These are phyloP conservation scores for Craterostigma plantagineum DNA, from an alignment of 257 asterid genomes.

Conservation along the genomic window DNA sequence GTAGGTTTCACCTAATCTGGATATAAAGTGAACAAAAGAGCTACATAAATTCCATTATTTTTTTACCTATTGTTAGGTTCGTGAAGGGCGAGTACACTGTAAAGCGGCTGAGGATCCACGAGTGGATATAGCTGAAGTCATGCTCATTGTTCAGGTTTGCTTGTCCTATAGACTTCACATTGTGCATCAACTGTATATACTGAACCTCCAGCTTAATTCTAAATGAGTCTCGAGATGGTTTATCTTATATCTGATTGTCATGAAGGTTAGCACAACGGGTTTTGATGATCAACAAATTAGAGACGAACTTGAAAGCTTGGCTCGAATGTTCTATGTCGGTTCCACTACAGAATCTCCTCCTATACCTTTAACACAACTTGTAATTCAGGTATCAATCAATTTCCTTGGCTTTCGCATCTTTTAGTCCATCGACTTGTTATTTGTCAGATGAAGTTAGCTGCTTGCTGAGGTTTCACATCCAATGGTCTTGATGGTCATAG, in stretches of 20 bases:
- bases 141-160: slow-evolving; percentile 90
- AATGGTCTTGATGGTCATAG: too few relatives aligned
- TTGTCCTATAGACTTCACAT: background rate
- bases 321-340: slow-evolving; percentile 50
- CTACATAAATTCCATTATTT: too few relatives aligned
- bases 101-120: slow-evolving; percentile 30
- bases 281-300: slow-evolving; percentile 39
- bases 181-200: background rate
- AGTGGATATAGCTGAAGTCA: slow-evolving; percentile 42
- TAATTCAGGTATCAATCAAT: slow-evolving; percentile 48
- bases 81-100: slow-evolving; percentile 44
- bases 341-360: slow-evolving; percentile 37
- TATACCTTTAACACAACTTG: slow-evolving; percentile 64
- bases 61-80: slow-evolving; percentile 64
- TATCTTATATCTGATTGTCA: slow-evolving; percentile 7
- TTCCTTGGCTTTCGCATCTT: slow-evolving; percentile 2
- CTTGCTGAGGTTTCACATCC: background rate
- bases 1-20: slow-evolving; percentile 17
- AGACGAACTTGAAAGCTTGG: slow-evolving; percentile 49
- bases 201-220: background rate
- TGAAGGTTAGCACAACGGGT: slow-evolving; percentile 57
- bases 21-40: background rate
- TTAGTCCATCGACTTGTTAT: background rate
- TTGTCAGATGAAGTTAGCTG: too few relatives aligned
- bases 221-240: background rate